A percentile compares a stretch with the other conserved stretches of the same genome.
Conservation (phyloP, 2,329 filamentous ascomycete species). For the Colletotrichum karsti region DNA sequence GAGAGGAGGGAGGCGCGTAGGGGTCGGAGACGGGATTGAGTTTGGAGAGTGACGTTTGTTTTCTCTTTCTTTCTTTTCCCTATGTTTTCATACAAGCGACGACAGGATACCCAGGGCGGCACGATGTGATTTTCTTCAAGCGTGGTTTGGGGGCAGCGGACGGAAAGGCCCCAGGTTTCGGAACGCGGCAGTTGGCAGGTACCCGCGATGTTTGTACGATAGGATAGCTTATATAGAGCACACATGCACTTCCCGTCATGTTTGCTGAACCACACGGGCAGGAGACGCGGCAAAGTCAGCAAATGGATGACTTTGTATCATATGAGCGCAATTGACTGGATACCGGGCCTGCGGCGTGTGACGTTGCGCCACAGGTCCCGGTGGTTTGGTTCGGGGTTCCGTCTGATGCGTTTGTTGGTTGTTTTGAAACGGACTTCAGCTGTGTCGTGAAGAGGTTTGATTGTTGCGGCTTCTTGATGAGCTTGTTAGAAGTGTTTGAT, state of each 20-base stretch:
- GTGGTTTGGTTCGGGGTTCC: neutral
- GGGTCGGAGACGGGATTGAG: neutral
- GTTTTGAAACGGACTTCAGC: neutral
- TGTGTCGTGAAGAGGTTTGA: neutral
- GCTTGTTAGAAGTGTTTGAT: neutral
- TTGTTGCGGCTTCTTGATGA: neutral
- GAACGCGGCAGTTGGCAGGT: neutral
- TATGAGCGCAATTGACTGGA: neutral
- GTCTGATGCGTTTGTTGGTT: neutral
- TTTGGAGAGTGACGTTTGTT: neutral
- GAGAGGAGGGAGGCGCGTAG: constrained; percentile 19
- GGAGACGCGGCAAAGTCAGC: neutral
- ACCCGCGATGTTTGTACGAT: neutral
- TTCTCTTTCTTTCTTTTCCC: neutral
- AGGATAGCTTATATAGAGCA: too few relatives aligned
- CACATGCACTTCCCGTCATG: neutral
- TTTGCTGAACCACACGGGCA: constrained; percentile 6
- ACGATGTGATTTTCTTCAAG: neutral
- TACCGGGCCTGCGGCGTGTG: neutral
- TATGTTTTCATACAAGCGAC: neutral
- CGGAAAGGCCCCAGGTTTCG: neutral
- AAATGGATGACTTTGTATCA: constrained; percentile 1
- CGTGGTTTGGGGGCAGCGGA: neutral
- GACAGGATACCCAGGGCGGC: neutral
- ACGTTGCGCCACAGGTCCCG: neutral